Base-by-base conservation (phyloP, 306 rosid species). In the Gastrolobium bilobum region DNA sequence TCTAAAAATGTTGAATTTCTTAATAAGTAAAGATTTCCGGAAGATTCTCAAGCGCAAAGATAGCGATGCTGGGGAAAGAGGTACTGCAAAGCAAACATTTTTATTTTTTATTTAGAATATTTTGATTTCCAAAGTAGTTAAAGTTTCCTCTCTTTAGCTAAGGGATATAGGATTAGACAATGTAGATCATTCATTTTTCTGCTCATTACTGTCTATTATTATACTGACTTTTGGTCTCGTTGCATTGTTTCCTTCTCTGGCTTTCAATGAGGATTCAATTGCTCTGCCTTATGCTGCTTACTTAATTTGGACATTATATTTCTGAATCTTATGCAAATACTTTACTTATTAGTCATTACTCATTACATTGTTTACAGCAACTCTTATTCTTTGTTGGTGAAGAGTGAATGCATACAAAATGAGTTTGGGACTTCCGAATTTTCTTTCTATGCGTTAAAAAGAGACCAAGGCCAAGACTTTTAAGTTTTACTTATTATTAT, bases 31-130 rank as follows among this genome's bases (percentile, higher is more conserved):
- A 84, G 88, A 86, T 26, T 87, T 89, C 0, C 83, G 87, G 20
- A 93, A 91, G 91, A 91, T 91, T 85, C 97, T 91, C 79, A 93
- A 93, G 88, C 93, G 94, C 84, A 89, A 91, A 78, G 98, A 91
- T 47, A 93, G 97, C 75, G 93, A 93, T 85, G 97, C 94, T 53
- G 98, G 98, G 30, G 89, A 91, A 81, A 88, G 71, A 83, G 98
- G 98, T 92, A 7, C 76, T 57, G 2, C 4, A 3, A 35, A 39
- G n/a, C 15, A 8, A 6, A 10, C n/a, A 9, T 8, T 1, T 48
- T 44, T 9, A 10, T 48, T 48, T 13, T 13, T 48, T 13, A 11
- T 48, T 51, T 10, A 20, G 26, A 20, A 20, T 20, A 37, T 7
- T 53, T 51, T 57, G 10, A 35, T 5, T 5, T 4, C 57, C 9